These are phyloP conservation scores for Corchorus capsularis DNA, from an alignment of 345 rosid species.

Conservation along the genomic window DNA sequence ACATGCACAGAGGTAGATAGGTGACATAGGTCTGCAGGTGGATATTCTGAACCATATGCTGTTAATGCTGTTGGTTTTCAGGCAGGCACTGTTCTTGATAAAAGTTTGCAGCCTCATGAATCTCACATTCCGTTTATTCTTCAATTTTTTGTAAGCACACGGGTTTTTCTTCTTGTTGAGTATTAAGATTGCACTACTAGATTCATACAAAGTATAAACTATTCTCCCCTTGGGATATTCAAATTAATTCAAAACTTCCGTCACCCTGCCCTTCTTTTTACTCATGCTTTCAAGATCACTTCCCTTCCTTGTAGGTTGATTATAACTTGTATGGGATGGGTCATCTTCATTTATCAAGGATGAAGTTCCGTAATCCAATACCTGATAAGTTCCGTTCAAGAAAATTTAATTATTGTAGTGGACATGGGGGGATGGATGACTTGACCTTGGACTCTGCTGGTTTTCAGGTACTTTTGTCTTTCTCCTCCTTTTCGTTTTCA, in stretches of 20 bases:
- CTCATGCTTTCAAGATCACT: slow-evolving; percentile 16
- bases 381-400: slow-evolving; percentile 53
- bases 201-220: neutral
- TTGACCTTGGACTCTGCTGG: slow-evolving; percentile 37
- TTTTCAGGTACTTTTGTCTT: slow-evolving; percentile 42
- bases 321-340: slow-evolving; percentile 96
- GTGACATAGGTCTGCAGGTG: neutral
- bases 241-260: neutral
- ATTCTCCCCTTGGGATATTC: neutral
- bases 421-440: slow-evolving; percentile 35
- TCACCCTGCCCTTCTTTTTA: neutral
- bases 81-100: slow-evolving; percentile 78
- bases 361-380: slow-evolving; percentile 84
- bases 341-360: slow-evolving; percentile 71
- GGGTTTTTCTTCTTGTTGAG: neutral
- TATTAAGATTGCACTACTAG: neutral
- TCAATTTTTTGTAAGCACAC: slow-evolving; percentile 74
- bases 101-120: slow-evolving; percentile 88
- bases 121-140: slow-evolving; percentile 91
- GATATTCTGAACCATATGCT: neutral
- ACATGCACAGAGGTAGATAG: neutral
- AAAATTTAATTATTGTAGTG: slow-evolving; percentile 33
- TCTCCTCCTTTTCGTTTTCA: slow-evolving; percentile 1
- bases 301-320: slow-evolving; percentile 60
- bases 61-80: slow-evolving; percentile 27